These are phyloP conservation scores for Ceratocystis cubensis DNA, from an alignment of 2,329 filamentous ascomycete species.

Conservation along the genomic window DNA sequence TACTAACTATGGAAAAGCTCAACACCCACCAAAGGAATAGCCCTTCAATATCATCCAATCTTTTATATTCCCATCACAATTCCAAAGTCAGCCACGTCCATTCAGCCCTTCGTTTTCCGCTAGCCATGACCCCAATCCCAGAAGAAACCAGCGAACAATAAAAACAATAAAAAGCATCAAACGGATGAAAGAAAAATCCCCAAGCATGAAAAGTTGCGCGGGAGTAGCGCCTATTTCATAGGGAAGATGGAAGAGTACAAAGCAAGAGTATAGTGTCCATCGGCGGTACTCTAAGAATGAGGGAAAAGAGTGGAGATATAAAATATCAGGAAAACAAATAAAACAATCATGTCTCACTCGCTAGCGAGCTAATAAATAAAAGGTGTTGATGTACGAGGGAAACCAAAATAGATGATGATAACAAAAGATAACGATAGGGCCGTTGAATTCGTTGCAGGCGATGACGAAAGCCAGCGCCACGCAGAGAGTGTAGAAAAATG, in stretches of 20 bases:
- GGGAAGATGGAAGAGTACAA: constrained; percentile 1
- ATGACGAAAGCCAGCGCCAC: constrained; percentile 9
- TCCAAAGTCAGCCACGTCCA: not conserved
- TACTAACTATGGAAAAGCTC: not conserved
- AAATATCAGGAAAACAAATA: constrained; percentile 3
- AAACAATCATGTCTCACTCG: constrained; percentile 2
- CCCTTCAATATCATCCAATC: not conserved
- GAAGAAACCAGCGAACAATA: constrained; percentile 6
- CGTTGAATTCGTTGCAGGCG: constrained; percentile 11
- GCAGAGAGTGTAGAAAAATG: not conserved
- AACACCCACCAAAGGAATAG: not conserved
- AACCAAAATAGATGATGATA: constrained; percentile 13
- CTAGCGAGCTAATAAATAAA: constrained; percentile 9
- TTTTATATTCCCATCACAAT: constrained; percentile 17
- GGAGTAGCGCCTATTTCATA: not conserved
- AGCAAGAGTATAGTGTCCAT: constrained; percentile 11
- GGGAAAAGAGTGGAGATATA: not conserved
- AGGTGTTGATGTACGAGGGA: not conserved
- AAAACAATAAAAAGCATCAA: not conserved
- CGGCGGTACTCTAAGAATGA: not conserved
- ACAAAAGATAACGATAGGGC: constrained; percentile 8
- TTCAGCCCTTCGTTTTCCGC: constrained; percentile 4
- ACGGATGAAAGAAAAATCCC: not conserved
- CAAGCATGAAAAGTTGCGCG: not conserved
- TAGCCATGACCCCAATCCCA: constrained; percentile 3